Percentiles rank a stretch among this genome's conserved stretches.
phyloP scores from a whole-genome alignment of 495 filamentous ascomycete genomes.

The Hyaloscypha hepaticicola region DNA sequence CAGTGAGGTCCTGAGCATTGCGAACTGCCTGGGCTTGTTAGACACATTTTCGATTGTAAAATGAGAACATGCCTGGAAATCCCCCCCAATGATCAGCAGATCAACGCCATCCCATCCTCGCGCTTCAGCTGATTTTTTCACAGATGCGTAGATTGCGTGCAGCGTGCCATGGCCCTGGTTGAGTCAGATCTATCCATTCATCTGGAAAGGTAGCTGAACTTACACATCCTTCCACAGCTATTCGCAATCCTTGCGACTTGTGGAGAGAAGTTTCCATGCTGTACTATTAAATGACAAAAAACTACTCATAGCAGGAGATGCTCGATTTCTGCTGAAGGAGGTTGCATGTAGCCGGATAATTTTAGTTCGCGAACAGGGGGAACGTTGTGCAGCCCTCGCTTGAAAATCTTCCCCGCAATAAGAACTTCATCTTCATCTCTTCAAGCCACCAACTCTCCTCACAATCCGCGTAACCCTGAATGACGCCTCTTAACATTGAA shows the following conservation, averaged over 20 bases:
- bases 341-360: neutral
- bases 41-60: constrained; percentile 9
- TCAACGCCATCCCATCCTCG: constrained; percentile 78
- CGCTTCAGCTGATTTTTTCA: constrained; percentile 57
- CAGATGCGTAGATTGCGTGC: constrained; percentile 81
- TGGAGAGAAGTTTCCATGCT: constrained; percentile 23
- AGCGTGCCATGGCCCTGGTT: constrained; percentile 84
- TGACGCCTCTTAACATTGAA: neutral
- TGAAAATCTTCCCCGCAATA: neutral
- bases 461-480: neutral
- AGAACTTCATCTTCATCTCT: neutral
- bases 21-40: constrained; percentile 65
- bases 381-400: too few relatives aligned
- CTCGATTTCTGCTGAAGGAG: neutral
- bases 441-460: neutral
- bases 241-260: constrained; percentile 44
- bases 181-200: neutral
- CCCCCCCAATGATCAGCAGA: constrained; percentile 83
- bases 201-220: constrained; percentile 32
- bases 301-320: neutral
- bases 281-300: neutral
- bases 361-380: too few relatives aligned
- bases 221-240: constrained; percentile 80
- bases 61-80: constrained; percentile 69
- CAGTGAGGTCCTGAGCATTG: constrained; percentile 80